Conservation (phyloP, 495 filamentous ascomycete species). For the Aspergillus ellipticus region DNA sequence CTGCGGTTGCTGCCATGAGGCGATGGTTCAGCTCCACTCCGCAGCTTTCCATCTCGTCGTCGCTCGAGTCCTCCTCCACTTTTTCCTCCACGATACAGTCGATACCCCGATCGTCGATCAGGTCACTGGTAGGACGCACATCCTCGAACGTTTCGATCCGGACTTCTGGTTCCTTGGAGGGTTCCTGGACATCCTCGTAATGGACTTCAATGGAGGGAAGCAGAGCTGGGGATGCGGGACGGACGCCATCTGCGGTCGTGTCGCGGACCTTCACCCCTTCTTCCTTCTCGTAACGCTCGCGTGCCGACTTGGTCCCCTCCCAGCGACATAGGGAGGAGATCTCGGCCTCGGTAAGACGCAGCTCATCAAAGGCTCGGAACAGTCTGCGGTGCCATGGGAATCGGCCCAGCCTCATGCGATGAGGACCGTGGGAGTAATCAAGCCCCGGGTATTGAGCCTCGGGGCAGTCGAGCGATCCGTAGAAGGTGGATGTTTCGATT, state of each 20-base stretch:
- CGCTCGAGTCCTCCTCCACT: constrained; percentile 59
- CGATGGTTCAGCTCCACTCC: constrained; percentile 69
- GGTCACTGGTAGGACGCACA: constrained; percentile 22
- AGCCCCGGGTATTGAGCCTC: constrained; percentile 90
- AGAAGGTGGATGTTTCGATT: constrained; percentile 78
- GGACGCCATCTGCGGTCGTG: constrained; percentile 71
- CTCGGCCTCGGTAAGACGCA: constrained; percentile 71
- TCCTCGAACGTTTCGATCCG: constrained; percentile 26
- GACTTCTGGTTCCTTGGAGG: constrained; percentile 29
- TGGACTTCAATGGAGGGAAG: constrained; percentile 32
- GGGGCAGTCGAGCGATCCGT: constrained; percentile 76
- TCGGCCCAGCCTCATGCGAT: constrained; percentile 78
- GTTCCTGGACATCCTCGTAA: constrained; percentile 28
- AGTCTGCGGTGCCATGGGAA: constrained; percentile 78
- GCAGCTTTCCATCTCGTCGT: constrained; percentile 66
- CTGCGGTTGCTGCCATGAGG: constrained; percentile 64
- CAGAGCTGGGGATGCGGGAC: constrained; percentile 30
- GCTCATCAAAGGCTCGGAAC: constrained; percentile 76
- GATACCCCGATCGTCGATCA: constrained; percentile 23
- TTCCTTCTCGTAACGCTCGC: constrained; percentile 78
- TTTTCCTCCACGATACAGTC: constrained; percentile 27
- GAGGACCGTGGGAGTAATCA: constrained; percentile 75
- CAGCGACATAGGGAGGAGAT: constrained; percentile 79
- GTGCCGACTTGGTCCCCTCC: constrained; percentile 91
- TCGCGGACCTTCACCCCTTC: constrained; percentile 69